phyloP scores from a whole-genome alignment of 1,284 basidiomycete genomes.

The Entoloma clypeatum region DNA sequence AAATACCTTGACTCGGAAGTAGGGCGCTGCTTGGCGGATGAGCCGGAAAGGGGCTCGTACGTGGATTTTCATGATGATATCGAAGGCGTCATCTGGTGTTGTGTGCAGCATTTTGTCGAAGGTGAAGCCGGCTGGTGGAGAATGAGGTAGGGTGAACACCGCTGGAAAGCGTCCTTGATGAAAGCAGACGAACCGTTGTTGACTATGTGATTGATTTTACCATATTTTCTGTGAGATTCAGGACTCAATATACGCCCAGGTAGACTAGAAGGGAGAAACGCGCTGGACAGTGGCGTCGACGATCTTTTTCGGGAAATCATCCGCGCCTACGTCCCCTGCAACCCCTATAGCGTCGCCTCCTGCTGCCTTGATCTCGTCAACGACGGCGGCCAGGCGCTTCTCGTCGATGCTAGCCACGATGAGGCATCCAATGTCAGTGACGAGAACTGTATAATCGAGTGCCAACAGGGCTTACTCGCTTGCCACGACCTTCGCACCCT shows the following conservation, averaged over 20 bases:
- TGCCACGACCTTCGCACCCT: slow-evolving; percentile 84
- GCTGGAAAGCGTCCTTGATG: slow-evolving; percentile 1
- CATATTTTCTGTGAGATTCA: slow-evolving; percentile 54
- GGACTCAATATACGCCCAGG: slow-evolving; percentile 4
- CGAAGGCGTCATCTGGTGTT: slow-evolving; percentile 78
- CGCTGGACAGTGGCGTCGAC: slow-evolving; percentile 75
- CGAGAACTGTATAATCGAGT: slow-evolving; percentile 4
- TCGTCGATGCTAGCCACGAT: slow-evolving; percentile 53
- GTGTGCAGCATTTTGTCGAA: slow-evolving; percentile 88
- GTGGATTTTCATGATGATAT: slow-evolving; percentile 80
- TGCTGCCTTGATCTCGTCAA: slow-evolving; percentile 67
- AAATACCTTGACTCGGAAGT: slow-evolving; percentile 76
- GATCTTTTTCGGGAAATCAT: slow-evolving; percentile 79
- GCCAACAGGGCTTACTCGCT: slow-evolving; percentile 62
- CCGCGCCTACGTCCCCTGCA: slow-evolving; percentile 73
- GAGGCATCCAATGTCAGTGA: slow-evolving; percentile 9
- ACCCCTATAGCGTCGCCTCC: slow-evolving; percentile 75
- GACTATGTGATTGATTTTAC: slow-evolving; percentile 82
- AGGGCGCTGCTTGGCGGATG: slow-evolving; percentile 78
- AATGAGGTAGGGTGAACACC: not conserved
- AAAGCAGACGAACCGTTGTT: slow-evolving; percentile 63
- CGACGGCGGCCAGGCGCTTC: slow-evolving; percentile 61
- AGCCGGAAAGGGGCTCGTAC: slow-evolving; percentile 83
- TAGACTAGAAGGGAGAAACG: slow-evolving; percentile 24
- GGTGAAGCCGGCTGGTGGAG: slow-evolving; percentile 70